Conservation (phyloP, 345 rosid species). For the Syzygium jambos region DNA sequence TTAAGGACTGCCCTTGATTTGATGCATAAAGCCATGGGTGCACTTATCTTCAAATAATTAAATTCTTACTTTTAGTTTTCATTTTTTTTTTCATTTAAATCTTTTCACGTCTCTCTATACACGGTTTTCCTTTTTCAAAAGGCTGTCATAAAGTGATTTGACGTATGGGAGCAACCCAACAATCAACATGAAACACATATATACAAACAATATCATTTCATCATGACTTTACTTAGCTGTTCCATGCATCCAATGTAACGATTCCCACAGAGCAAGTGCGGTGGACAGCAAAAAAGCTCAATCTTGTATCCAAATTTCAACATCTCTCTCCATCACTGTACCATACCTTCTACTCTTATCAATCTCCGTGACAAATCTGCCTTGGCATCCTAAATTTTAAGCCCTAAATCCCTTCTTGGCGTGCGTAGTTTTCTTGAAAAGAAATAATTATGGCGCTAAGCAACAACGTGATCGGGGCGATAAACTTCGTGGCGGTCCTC, state of each 20-base stretch:
- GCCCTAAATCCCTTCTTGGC: neutral
- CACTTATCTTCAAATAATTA: neutral
- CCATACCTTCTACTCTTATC: neutral
- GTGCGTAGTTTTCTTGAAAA: neutral
- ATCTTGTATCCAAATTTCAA: conserved; percentile 3
- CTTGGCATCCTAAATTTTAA: neutral
- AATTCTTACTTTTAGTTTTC: neutral
- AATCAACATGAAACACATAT: neutral
- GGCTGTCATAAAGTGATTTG: conserved; percentile 2
- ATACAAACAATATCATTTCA: neutral
- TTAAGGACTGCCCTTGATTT: neutral
- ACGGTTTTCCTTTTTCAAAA: conserved; percentile 22
- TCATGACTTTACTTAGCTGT: neutral
- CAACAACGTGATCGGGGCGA: conserved; percentile 73
- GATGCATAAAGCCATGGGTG: neutral
- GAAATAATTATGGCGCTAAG: conserved; percentile 51
- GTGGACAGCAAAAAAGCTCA: conserved; percentile 5
- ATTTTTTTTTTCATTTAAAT: neutral
- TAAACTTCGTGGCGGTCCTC: conserved; percentile 79
- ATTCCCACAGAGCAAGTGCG: neutral
- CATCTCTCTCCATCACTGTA: neutral
- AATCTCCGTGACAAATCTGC: neutral
- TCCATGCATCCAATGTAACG: neutral
- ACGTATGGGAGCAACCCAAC: neutral
- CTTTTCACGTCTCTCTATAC: conserved; percentile 2